These are phyloP conservation scores for Kwoniella shandongensis DNA, from an alignment of 768 basidiomycete genomes.

Conservation along the genomic window DNA sequence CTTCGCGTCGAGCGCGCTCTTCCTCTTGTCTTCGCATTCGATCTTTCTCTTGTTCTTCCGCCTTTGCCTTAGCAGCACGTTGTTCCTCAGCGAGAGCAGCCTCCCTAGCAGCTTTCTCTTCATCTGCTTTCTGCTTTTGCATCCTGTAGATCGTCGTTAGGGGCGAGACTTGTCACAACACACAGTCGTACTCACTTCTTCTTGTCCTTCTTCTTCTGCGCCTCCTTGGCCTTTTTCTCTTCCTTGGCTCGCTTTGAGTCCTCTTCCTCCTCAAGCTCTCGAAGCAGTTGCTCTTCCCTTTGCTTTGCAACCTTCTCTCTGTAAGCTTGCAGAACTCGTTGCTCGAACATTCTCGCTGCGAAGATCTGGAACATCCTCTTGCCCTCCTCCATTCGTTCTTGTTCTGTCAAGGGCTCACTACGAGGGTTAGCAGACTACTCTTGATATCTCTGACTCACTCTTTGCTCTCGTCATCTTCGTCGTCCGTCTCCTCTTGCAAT, in stretches of 20 bases:
- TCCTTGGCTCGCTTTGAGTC: slow-evolving; percentile 80
- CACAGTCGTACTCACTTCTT: slow-evolving; percentile 67
- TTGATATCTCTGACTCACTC: slow-evolving; percentile 51
- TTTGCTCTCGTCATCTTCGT: slow-evolving; percentile 64
- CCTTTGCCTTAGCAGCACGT: slow-evolving; percentile 71
- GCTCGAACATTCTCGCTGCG: slow-evolving; percentile 99
- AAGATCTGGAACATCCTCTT: slow-evolving; percentile 99
- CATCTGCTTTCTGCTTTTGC: slow-evolving; percentile 90
- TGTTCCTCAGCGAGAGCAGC: slow-evolving; percentile 87
- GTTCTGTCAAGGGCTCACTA: slow-evolving; percentile 68
- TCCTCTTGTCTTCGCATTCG: slow-evolving; percentile 79
- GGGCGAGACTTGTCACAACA: neutral
- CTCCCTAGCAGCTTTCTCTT: slow-evolving; percentile 77
- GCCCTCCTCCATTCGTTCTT: slow-evolving; percentile 98
- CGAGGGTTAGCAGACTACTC: slow-evolving; percentile 3
- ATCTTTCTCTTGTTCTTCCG: slow-evolving; percentile 75
- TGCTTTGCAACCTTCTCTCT: slow-evolving; percentile 96
- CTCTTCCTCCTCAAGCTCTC: slow-evolving; percentile 95
- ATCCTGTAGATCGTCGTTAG: slow-evolving; percentile 58
- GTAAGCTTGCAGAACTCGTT: slow-evolving; percentile 92
- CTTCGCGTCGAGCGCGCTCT: slow-evolving; percentile 76
- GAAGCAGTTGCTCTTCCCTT: slow-evolving; percentile 84
- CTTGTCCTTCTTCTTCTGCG: slow-evolving; percentile 99
- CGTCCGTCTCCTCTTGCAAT: slow-evolving; percentile 63
- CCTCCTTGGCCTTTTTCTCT: slow-evolving; percentile 85